These are phyloP conservation scores for Hypoxylon lenormandii DNA, from an alignment of 495 filamentous ascomycete species.

Conservation along the genomic window DNA sequence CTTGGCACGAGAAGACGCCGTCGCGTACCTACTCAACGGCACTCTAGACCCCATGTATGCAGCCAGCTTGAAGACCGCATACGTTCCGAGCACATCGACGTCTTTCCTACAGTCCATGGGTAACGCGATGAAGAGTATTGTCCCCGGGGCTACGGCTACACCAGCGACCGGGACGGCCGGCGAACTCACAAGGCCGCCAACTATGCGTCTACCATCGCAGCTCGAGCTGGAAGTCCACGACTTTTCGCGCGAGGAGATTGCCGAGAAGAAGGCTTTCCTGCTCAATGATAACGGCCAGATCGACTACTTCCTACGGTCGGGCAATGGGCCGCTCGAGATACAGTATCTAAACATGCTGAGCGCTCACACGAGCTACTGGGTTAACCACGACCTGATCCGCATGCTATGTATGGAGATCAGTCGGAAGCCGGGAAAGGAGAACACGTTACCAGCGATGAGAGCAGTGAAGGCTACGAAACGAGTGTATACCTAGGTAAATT, in stretches of 20 bases:
- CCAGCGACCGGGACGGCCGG: conserved; percentile 10
- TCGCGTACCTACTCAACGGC: conserved; percentile 91
- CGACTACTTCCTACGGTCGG: conserved; percentile 84
- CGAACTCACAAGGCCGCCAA: conserved; percentile 51
- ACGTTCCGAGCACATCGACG: conserved; percentile 77
- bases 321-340: conserved; percentile 85
- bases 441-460: conserved; percentile 74
- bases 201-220: conserved; percentile 81
- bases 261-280: conserved; percentile 85
- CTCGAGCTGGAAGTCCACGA: conserved; percentile 96
- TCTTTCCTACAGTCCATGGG: conserved; percentile 75
- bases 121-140: conserved; percentile 70
- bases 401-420: conserved; percentile 90
- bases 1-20: conserved; percentile 73
- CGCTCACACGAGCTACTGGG: conserved; percentile 97
- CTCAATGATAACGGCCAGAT: conserved; percentile 97
- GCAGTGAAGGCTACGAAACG: conserved; percentile 74
- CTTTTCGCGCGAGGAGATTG: conserved; percentile 90
- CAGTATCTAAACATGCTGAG: conserved; percentile 98
- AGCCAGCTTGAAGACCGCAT: conserved; percentile 76
- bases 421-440: conserved; percentile 73
- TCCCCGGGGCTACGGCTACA: conserved; percentile 46
- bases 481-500: not conserved
- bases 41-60: conserved; percentile 85
- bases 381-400: conserved; percentile 82